phyloP scores from a whole-genome alignment of 306 rosid species.

The Cicer cuneatum region DNA sequence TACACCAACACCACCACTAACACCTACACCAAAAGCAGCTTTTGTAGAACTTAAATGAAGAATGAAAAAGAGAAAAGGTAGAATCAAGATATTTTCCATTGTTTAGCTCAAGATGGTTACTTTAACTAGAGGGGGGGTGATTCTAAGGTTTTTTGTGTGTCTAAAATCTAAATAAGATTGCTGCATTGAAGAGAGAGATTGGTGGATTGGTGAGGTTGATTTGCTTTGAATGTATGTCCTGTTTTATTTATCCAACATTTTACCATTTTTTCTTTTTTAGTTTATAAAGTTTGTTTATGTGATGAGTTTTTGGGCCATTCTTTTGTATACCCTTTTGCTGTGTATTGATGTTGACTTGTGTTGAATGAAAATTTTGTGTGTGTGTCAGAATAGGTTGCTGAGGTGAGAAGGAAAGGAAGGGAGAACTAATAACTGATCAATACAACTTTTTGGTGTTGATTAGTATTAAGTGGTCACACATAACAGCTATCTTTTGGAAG shows the following conservation, averaged over 20 bases:
- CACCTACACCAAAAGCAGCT: slow-evolving; percentile 57
- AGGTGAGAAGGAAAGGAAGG: background rate
- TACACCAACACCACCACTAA: slow-evolving; percentile 44
- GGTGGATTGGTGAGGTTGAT: slow-evolving; percentile 57
- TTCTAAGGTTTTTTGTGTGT: slow-evolving; percentile 42
- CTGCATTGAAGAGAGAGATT: slow-evolving; percentile 57
- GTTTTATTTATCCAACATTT: slow-evolving; percentile 32
- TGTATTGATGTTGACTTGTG: slow-evolving; percentile 60
- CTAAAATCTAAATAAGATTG: slow-evolving; percentile 56
- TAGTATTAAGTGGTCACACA: slow-evolving; percentile 37
- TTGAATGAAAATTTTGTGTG: slow-evolving; percentile 24
- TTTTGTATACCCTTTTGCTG: slow-evolving; percentile 42
- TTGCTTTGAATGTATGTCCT: slow-evolving; percentile 43
- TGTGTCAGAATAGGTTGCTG: slow-evolving; percentile 36
- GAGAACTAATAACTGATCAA: slow-evolving; percentile 1
- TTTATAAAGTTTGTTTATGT: slow-evolving; percentile 17
- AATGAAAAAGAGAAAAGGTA: slow-evolving; percentile 48
- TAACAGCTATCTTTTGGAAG: background rate
- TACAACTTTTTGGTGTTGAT: slow-evolving; percentile 13
- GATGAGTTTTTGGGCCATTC: slow-evolving; percentile 42
- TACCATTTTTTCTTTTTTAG: slow-evolving; percentile 3
- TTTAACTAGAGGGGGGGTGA: slow-evolving; percentile 42
- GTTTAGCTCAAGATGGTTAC: slow-evolving; percentile 42
- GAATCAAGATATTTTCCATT: slow-evolving; percentile 64
- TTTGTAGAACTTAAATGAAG: slow-evolving; percentile 42